These are phyloP conservation scores for Calocybe indica DNA, from an alignment of 768 basidiomycete genomes.

Conservation along the genomic window DNA sequence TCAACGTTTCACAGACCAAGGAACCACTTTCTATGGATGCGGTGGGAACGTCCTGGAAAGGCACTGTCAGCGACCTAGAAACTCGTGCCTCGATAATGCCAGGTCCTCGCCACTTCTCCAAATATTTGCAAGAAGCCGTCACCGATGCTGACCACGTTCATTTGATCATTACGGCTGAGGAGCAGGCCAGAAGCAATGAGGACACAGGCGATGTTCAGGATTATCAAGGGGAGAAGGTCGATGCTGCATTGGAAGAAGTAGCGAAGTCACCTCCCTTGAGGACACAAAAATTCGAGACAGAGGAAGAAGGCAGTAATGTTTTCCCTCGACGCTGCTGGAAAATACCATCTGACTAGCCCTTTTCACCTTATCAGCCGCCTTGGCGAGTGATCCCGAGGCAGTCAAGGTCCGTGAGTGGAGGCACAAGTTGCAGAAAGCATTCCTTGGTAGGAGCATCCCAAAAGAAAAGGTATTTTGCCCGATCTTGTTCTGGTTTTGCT, in stretches of 20 bases:
- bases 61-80: too few species aligned
- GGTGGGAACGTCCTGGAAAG: too few species aligned
- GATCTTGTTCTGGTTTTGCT: neutral
- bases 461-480: constrained; percentile 8
- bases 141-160: too few species aligned
- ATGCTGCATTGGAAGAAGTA: constrained; percentile 42
- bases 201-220: constrained; percentile 40
- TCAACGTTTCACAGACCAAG: too few species aligned
- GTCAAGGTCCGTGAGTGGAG: constrained; percentile 74
- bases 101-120: too few species aligned
- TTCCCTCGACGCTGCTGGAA: constrained; percentile 5
- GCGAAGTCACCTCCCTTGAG: constrained; percentile 59
- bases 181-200: too few species aligned
- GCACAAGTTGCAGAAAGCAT: constrained; percentile 72
- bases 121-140: too few species aligned
- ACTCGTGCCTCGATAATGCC: too few species aligned
- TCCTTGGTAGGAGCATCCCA: constrained; percentile 30
- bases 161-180: too few species aligned
- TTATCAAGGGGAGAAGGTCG: constrained; percentile 39
- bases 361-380: constrained; percentile 5
- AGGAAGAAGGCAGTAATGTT: constrained; percentile 35
- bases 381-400: constrained; percentile 56
- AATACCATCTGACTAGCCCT: neutral
- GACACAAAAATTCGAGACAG: constrained; percentile 55
- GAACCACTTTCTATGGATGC: too few species aligned